Evolutionary conservation across 2,329 filamentous ascomycete species (phyloP).

Genomic region (Cytospora schulzeri): DNA sequence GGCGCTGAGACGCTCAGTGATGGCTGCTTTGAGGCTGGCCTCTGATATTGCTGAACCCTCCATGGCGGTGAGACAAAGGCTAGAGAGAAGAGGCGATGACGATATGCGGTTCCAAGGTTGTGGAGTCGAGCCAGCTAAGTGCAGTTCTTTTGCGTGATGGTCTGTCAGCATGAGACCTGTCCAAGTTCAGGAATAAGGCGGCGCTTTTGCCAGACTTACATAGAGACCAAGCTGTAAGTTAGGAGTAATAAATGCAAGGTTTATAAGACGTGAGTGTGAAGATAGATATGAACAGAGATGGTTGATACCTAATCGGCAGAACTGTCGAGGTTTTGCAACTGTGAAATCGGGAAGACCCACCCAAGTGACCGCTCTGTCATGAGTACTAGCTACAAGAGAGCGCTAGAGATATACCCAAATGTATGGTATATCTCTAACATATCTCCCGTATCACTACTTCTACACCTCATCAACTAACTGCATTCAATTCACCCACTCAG

Average conservation of each 20-base stretch:
- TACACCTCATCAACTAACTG: neutral
- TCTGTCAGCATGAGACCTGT: neutral
- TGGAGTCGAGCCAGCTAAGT: neutral
- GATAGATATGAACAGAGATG: neutral
- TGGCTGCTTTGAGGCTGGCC: slow-evolving; percentile 66
- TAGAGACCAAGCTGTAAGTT: neutral
- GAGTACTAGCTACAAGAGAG: neutral
- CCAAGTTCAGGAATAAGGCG: neutral
- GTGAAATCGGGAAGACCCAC: neutral
- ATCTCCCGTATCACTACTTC: neutral
- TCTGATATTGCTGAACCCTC: slow-evolving; percentile 69
- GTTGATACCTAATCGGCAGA: neutral
- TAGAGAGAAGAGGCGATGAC: neutral
- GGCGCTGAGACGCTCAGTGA: slow-evolving; percentile 71
- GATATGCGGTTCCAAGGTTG: neutral
- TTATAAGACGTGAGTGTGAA: neutral
- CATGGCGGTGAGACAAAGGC: slow-evolving; percentile 39
- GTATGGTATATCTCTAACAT: neutral
- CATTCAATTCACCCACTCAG: neutral
- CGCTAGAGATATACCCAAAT: neutral
- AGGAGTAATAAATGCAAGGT: neutral
- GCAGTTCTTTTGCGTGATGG: neutral
- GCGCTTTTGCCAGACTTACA: neutral
- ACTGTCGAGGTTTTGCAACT: neutral
- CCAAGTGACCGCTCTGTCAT: neutral